Percentiles rank a stretch among this genome's conserved stretches.
These are phyloP conservation scores for Poa annua DNA, from an alignment of 176 grass and related monocot species.

Conservation along the genomic window DNA sequence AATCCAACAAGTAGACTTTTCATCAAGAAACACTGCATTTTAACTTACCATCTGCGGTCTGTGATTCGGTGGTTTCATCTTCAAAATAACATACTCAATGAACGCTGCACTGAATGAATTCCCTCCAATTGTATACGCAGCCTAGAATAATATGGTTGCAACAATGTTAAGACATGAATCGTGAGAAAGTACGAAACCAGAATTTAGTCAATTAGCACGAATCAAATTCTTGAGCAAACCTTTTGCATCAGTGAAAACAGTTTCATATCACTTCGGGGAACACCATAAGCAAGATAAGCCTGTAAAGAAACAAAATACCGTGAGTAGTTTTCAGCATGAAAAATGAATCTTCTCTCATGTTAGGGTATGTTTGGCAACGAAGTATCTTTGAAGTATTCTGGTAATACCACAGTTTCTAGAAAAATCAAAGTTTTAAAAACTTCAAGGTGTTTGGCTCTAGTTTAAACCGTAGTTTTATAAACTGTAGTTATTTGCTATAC, in stretches of 20 bases:
- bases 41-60: conserved; percentile 84
- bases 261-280: conserved; percentile 88
- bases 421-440: no score
- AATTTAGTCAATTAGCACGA: neutral
- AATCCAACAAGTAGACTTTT: neutral
- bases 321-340: neutral
- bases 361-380: no score
- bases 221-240: conserved; percentile 48
- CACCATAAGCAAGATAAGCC: conserved; percentile 98
- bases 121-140: conserved; percentile 82
- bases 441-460: no score
- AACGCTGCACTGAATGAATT: conserved; percentile 89
- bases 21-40: conserved; percentile 12
- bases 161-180: neutral
- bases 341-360: neutral
- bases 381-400: no score
- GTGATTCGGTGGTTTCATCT: conserved; percentile 84
- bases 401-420: no score
- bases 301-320: conserved; percentile 20
- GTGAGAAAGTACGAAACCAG: neutral
- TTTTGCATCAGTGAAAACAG: conserved; percentile 93
- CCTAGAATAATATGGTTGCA: conserved; percentile 40
- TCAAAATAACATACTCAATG: conserved; percentile 88
- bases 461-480: no score
- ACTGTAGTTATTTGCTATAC: no score